Conservation (phyloP, 441 rosid species). For the Biscutella laevigata region DNA sequence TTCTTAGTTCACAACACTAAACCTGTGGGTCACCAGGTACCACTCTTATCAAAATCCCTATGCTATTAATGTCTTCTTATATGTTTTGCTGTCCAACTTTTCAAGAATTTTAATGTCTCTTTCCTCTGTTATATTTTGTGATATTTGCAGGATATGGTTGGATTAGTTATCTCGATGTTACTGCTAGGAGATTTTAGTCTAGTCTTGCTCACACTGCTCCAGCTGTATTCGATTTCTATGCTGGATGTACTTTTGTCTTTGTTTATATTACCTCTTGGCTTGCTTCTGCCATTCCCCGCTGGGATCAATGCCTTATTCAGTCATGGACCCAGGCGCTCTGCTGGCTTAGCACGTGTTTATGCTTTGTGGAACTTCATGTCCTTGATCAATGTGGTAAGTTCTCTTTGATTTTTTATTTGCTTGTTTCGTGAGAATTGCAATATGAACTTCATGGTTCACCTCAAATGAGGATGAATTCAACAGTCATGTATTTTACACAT, state of each 20-base stretch:
- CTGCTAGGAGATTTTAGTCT: slow-evolving; percentile 98
- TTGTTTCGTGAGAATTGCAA: background rate
- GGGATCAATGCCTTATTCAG: slow-evolving; percentile 99
- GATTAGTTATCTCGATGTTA: slow-evolving; percentile 90
- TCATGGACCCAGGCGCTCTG: slow-evolving; percentile 97
- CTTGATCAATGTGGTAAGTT: slow-evolving; percentile 84
- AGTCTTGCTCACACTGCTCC: slow-evolving; percentile 96
- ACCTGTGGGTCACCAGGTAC: slow-evolving; percentile 99
- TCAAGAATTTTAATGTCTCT: slow-evolving; percentile 9
- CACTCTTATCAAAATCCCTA: background rate
- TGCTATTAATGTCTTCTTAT: slow-evolving; percentile 2
- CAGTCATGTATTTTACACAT: no score
- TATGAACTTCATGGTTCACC: no score
- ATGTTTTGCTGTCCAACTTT: background rate
- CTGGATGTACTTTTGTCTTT: slow-evolving; percentile 72
- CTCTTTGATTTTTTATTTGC: slow-evolving; percentile 10
- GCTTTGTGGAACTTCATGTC: slow-evolving; percentile 95
- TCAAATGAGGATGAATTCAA: no score
- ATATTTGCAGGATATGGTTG: slow-evolving; percentile 93
- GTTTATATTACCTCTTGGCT: slow-evolving; percentile 84
- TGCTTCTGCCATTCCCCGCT: slow-evolving; percentile 96
- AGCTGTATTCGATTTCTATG: slow-evolving; percentile 88
- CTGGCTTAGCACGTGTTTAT: slow-evolving; percentile 94
- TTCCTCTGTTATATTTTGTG: background rate
- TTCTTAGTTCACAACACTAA: slow-evolving; percentile 86